Evolutionary conservation across 2,329 filamentous ascomycete genomes (phyloP).

Genomic region (Metarhizium humberi): DNA sequence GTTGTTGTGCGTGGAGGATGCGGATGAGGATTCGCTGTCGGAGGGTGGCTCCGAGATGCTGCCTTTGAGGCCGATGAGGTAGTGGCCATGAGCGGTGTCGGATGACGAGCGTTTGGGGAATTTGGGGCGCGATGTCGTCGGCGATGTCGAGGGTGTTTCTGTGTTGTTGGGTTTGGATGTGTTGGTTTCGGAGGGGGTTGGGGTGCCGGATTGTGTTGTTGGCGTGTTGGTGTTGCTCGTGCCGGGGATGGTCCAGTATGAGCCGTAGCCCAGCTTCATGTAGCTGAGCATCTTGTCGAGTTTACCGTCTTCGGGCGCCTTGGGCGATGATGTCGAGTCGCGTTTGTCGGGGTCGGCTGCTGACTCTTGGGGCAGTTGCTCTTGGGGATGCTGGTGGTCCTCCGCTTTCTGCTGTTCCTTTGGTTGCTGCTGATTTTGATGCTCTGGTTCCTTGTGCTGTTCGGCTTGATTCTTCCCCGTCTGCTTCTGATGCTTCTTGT

Average conservation of each 20-base stretch:
- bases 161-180: neutral
- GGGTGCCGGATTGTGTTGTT: constrained; percentile 8
- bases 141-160: neutral
- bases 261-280: constrained; percentile 58
- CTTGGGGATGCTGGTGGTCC: neutral
- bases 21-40: constrained; percentile 15
- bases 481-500: neutral
- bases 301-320: constrained; percentile 24
- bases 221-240: constrained; percentile 4
- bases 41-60: constrained; percentile 41
- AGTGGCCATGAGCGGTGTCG: constrained; percentile 35
- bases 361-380: neutral
- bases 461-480: neutral
- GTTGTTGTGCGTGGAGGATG: constrained; percentile 25
- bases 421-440: neutral
- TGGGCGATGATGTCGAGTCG: neutral
- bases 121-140: neutral
- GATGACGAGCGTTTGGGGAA: constrained; percentile 12
- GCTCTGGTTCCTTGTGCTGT: neutral
- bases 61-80: constrained; percentile 60
- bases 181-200: constrained; percentile 6
- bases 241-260: constrained; percentile 48
- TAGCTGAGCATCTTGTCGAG: constrained; percentile 52
- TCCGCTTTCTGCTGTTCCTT: neutral
- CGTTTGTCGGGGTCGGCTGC: neutral